Evolutionary conservation across 202 grass and related monocot species (phyloP).

Genomic region (Zoysia matrella): DNA sequence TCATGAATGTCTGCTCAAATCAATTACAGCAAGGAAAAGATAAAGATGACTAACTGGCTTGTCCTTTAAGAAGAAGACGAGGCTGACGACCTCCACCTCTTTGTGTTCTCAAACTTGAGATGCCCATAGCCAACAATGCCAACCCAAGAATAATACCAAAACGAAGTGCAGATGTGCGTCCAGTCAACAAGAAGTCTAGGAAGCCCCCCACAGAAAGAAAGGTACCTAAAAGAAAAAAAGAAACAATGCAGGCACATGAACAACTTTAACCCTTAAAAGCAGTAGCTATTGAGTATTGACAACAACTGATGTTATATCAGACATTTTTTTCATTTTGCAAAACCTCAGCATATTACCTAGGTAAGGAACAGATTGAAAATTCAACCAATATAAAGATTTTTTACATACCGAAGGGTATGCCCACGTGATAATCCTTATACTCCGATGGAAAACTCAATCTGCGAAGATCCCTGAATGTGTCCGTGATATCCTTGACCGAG

Average conservation of each 20-base stretch:
- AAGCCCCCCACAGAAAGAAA: constrained; percentile 79
- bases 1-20: neutral
- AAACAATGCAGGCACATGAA: constrained; percentile 18
- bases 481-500: constrained; percentile 67
- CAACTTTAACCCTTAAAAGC: neutral
- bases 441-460: constrained; percentile 62
- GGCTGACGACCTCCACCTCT: constrained; percentile 51
- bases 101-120: constrained; percentile 79
- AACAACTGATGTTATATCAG: constrained; percentile 14
- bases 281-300: neutral
- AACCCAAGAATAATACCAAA: constrained; percentile 87
- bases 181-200: constrained; percentile 87
- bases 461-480: constrained; percentile 56
- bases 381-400: constrained; percentile 2
- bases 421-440: constrained; percentile 84
- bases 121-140: constrained; percentile 69
- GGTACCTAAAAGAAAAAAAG: constrained; percentile 59
- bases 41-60: constrained; percentile 77
- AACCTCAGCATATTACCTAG: neutral
- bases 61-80: constrained; percentile 70
- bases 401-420: constrained; percentile 83
- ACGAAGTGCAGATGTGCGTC: constrained; percentile 78
- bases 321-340: neutral
- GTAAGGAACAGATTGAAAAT: constrained; percentile 13
- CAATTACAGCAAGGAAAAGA: constrained; percentile 5